Base-by-base conservation (phyloP, 495 filamentous ascomycete species). In the Cenococcum geophilum region DNA sequence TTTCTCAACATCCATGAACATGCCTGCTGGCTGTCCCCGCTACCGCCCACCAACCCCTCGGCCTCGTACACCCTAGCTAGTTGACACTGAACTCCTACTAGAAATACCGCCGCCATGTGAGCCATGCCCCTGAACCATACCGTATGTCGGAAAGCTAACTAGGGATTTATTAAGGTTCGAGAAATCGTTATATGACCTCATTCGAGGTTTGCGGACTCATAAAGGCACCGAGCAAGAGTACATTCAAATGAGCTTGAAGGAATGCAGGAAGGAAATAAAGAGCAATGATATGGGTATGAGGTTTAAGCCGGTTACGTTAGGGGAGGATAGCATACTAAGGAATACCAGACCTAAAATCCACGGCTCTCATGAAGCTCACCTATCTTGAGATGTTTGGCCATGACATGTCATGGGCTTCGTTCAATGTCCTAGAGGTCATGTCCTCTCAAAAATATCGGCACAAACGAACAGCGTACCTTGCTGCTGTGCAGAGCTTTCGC, bases 321-420 rank as follows among this genome's bases (percentile, higher is more conserved):
- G 20, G 52, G 21, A 35, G 0, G 23, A 25, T 32, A 25, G 20
- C 42, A 60, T 70, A 56, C 71, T 76, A 52, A 77, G 22, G 57
- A 40, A 18, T 11, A n/a, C 58, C 54, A 92, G 92, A 98, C 74
- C 82, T 95, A 72, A 98, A 98, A 78, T 90, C 93, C 11, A 97
- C 91, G 10, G 95, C 93, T 42, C 79, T 97, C 35, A 76, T 98
- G 67, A 98, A 98, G 76, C 79, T 98, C 58, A 86, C 95, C 40
- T 98, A 98, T 71, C 82, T 98, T 61, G 93, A 98, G 73, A 98
- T 98, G 93, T 91, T 96, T 70, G 93, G 93, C 11, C 89, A 98
- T 70, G 93, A 98, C 75, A 98, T 98, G 93, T 97, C 93, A 0
- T 98, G 93, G 93, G 93, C 95, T 20, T 90, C 91, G 9, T 98